Evolutionary conservation across 805 yeast genomes (phyloP), one percentile per base, ranked within the genome.

Genomic region (Ogataea parapolymorpha): DNA sequence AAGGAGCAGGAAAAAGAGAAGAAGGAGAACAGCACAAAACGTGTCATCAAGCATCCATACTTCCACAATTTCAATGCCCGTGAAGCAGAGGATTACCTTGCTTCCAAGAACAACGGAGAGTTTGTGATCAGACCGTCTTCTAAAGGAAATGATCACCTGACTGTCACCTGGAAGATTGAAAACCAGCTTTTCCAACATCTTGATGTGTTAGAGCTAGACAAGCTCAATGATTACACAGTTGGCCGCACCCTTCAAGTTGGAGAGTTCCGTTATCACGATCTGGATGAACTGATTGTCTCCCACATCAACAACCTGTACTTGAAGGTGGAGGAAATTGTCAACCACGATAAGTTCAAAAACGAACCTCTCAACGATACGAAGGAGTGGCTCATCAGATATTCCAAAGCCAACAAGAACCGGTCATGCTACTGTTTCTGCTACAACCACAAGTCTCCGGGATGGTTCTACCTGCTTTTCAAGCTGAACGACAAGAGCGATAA

Each of bases 101-200:
- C 96, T 15, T 86, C 96, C 17, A 77, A 84, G 59, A 77, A 82
- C 31, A 82, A 90, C 49, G 99, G 99, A 39, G 95, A 87, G 53
- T 77, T 88, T 65, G 95, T 93, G 15, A 85, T 93, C 41, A 77
- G 99, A 52, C 99, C 98, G 14, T 88, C 97, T 0, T 87, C 95
- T 8, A 79, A 82, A 48, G 99, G 99, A 31, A 72, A 77, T 34
- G 85, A 87, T 48, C 96, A 82, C 62, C 72, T 93, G 52, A 89
- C 96, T 2, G 82, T 91, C 30, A 91, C 99, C 0, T 93, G 98
- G 97, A 93, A 93, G 61, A 90, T 93, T 33, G 93, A 86, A 45
- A 91, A 86, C 58, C 85, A 82, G 59, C 67, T 91, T 47, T 93
- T 84, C 66, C 98, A 93, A 61, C 98, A 93, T 61, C 69, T 93